Percentiles rank a stretch among this genome's conserved stretches.
phyloP scores from a whole-genome alignment of 768 basidiomycete species.

The Suillus lakei region DNA sequence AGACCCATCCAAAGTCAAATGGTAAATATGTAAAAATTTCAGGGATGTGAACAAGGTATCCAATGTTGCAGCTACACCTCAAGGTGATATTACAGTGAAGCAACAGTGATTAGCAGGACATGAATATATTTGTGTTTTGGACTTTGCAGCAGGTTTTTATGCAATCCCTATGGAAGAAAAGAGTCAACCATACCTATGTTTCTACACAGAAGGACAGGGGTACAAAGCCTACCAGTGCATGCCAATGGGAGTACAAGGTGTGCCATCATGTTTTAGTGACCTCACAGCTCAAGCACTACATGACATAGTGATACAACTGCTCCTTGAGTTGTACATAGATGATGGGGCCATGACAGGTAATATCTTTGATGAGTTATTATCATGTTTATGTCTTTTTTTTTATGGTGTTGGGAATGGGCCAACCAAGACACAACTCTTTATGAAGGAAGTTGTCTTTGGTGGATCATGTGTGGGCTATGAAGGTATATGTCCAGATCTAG shows the following conservation, averaged over 20 bases:
- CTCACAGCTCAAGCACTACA: conserved; percentile 30
- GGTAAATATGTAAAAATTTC: too few relatives aligned
- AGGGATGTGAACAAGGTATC: too few relatives aligned
- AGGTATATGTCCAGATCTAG: not conserved
- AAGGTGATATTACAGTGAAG: too few relatives aligned
- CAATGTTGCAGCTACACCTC: too few relatives aligned
- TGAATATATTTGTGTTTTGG: too few relatives aligned
- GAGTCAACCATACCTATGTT: too few relatives aligned
- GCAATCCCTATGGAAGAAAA: too few relatives aligned
- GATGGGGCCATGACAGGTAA: conserved; percentile 40
- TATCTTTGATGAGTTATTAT: conserved; percentile 32
- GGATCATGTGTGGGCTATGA: not conserved
- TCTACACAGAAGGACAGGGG: too few relatives aligned
- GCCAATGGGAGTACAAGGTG: conserved; percentile 47
- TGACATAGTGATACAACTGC: conserved; percentile 27
- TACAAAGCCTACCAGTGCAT: conserved; percentile 40
- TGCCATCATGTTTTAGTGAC: conserved; percentile 39
- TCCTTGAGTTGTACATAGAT: conserved; percentile 44
- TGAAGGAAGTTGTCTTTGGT: not conserved
- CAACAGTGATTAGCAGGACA: too few relatives aligned
- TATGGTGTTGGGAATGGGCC: too few relatives aligned
- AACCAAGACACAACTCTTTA: not conserved
- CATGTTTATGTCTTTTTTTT: conserved; percentile 31
- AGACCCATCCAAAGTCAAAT: too few relatives aligned
- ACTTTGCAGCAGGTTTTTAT: too few relatives aligned